Percentiles rank a stretch among this genome's conserved stretches.
Evolutionary conservation across 768 basidiomycete species (phyloP).

Genomic region (Saitozyma podzolica): DNA sequence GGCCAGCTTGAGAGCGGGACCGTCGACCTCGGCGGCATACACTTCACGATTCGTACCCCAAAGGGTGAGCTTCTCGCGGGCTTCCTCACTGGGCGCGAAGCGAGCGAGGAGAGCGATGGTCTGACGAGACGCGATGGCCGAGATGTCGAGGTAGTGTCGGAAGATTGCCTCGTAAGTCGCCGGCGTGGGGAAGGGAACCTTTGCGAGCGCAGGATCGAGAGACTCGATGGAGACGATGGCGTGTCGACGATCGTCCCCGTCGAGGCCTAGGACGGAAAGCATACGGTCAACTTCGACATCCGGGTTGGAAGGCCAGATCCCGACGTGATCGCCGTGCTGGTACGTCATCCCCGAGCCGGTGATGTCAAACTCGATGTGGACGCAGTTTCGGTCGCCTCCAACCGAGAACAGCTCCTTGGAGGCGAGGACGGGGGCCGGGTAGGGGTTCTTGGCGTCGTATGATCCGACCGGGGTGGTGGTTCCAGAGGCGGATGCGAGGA

Average conservation of each 20-base stretch:
- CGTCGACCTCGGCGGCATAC: constrained; percentile 71
- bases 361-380: constrained; percentile 89
- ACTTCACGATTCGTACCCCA: constrained; percentile 84
- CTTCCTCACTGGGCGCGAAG: constrained; percentile 79
- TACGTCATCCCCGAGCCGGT: constrained; percentile 97
- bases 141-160: constrained; percentile 95
- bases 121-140: constrained; percentile 90
- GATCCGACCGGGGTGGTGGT: constrained; percentile 61
- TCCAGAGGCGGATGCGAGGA: constrained; percentile 74
- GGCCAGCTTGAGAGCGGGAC: constrained; percentile 82
- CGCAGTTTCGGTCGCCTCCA: constrained; percentile 79
- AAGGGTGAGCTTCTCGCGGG: constrained; percentile 69
- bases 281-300: constrained; percentile 88
- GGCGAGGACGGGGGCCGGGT: constrained; percentile 73
- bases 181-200: constrained; percentile 97
- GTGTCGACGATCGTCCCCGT: constrained; percentile 66
- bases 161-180: constrained; percentile 91
- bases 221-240: constrained; percentile 87
- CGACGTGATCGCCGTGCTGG: constrained; percentile 97
- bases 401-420: constrained; percentile 80
- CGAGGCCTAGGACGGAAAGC: constrained; percentile 79
- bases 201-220: constrained; percentile 95
- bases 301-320: constrained; percentile 94
- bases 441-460: constrained; percentile 97
- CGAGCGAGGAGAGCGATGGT: constrained; percentile 82